Base-by-base conservation (phyloP, 2,329 filamentous ascomycete genomes). In the Didymella glomerata region DNA sequence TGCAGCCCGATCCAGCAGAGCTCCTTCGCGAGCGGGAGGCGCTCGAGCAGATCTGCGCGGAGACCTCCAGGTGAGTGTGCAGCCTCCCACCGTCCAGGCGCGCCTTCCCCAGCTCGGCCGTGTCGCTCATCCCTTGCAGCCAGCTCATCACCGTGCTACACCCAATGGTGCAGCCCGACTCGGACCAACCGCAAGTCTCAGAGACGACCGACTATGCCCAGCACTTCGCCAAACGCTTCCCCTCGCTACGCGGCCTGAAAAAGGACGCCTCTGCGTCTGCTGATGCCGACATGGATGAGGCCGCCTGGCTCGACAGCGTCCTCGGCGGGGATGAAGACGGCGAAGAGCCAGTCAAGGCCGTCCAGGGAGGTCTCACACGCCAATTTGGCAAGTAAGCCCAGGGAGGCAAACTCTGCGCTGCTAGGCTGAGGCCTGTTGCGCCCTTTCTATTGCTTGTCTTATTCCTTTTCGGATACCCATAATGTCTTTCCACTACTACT, bases 101-200 rank as follows among this genome's bases (percentile, higher is more conserved):
- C 55, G 38, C 45, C 54, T 46, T 48, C 16, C 38, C 47, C 30
- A 45, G 8, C 4, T 16, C 6, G 22, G 3, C 24, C 57, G 52
- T 44, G 32, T 49, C 53, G 47, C 63, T 67, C 62, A 71, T 71
- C 71, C 68, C 68, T 70, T 73, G 64, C 57, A 83, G 81, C 69
- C 81, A 82, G 64, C 74, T 83, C 71, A 83, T 83, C 66, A 79
- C 82, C 67, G 80, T 82, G 63, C 76, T 79, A 50, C 80, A 82
- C 64, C 78, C 81, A 60, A 69, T 70, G 50, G 73, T 75, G 48
- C 73, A 78, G 65, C 70, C 76, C 41, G 72, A 78, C 16, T 28
- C 56, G 25, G 50, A 47, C 41, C 56, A 54, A 8, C 56, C 51
- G 41, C 56, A 49, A 34, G 71, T 78, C 49, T 65, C 66, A 34